Base-by-base conservation (phyloP, 495 filamentous ascomycete species). In the Cenococcum geophilum region DNA sequence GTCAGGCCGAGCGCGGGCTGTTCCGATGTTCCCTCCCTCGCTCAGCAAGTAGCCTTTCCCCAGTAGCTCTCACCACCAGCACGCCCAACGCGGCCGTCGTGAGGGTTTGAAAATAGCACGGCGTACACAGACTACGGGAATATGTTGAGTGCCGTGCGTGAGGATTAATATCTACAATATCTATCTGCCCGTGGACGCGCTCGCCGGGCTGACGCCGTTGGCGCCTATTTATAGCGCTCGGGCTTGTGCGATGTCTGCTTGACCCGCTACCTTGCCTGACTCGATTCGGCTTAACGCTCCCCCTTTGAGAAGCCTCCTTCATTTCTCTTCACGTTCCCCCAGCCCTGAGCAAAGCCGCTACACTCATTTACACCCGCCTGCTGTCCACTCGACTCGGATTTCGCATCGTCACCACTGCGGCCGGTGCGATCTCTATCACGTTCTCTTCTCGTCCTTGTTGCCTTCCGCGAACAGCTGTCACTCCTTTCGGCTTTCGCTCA, bases 401-500 rank as follows among this genome's bases (percentile, higher is more conserved):
- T 66, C 58, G 63, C 57, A 62, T 63, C 60, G 58, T 65, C 66
- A 61, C 59, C 59, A 21, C 51, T 58, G 43, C 65, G 55, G 62
- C 52, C 66, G 66, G 63, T 66, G 63, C 49, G 63, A 62, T 61
- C 59, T 69, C 63, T 58, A 25, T 48, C 59, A 60, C 62, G 25
- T 68, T 68, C 59, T 53, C 63, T 65, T 69, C 54, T 50, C 63
- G 21, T 55, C 40, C 32, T 32, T 58, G 25, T 57, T 57, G 59
- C 47, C 59, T 68, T 70, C 65, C 59, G 56, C 59, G 65, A 59
- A 62, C 52, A 61, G 61, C 62, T 60, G 66, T 68, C 68, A 68
- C 62, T 68, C 68, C 68, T 68, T 70, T 66, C 60, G 48, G 61
- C 64, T 52, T 59, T 63, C 59, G 58, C 58, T 59, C 59, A 64